Evolutionary conservation across 2,329 filamentous ascomycete genomes (phyloP).

Genomic region (Xylariaceae sp.): DNA sequence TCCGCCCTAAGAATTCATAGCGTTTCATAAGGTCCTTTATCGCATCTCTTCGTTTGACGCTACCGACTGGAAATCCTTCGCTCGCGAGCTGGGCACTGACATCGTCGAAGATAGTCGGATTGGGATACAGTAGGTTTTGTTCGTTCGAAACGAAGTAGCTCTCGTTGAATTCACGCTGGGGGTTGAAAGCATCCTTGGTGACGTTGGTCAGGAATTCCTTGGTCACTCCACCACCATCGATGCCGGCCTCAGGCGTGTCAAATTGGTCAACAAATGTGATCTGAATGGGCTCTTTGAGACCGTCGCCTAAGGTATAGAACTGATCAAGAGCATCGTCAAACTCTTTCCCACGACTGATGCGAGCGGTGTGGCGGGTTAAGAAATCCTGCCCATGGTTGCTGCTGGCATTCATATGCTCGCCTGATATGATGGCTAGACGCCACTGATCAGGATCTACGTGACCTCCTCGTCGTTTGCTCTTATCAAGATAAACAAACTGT

Average conservation of each 20-base stretch:
- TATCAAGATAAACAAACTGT: constrained; percentile 84
- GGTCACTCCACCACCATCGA: constrained; percentile 93
- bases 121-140: constrained; percentile 83
- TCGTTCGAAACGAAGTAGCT: constrained; percentile 76
- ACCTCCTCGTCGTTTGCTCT: constrained; percentile 65
- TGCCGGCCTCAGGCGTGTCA: constrained; percentile 80
- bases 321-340: constrained; percentile 83
- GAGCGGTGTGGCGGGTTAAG: constrained; percentile 65
- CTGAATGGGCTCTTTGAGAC: constrained; percentile 89
- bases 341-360: constrained; percentile 71
- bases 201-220: constrained; percentile 94
- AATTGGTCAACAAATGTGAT: constrained; percentile 96
- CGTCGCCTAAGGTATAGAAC: constrained; percentile 77
- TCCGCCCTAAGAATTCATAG: constrained; percentile 87
- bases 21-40: constrained; percentile 62
- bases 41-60: constrained; percentile 52
- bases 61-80: constrained; percentile 48
- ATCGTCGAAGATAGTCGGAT: constrained; percentile 73
- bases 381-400: constrained; percentile 32
- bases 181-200: constrained; percentile 74
- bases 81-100: constrained; percentile 54
- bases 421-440: constrained; percentile 57
- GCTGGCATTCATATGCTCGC: constrained; percentile 24
- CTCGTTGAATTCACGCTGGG: constrained; percentile 43
- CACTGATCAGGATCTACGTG: constrained; percentile 69